Conservation (phyloP, 352 stramenopile species). For the Pythium dissimile region DNA sequence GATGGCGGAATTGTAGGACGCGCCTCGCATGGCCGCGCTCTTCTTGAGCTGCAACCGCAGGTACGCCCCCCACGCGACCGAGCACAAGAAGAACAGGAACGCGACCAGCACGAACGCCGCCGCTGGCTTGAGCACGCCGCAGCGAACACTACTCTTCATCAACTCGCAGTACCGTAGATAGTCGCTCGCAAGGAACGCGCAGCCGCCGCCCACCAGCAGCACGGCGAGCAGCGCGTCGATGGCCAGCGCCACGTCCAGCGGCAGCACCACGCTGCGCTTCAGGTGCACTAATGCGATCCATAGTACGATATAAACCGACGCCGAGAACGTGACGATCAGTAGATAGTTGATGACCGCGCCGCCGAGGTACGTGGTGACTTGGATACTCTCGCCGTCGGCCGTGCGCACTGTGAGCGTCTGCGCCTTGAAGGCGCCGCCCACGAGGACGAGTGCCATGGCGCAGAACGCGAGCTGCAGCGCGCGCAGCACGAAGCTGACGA, state of each 20-base stretch:
- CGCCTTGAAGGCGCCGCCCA: slow-evolving; percentile 43
- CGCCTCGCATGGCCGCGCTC: neutral
- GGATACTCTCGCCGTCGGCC: slow-evolving; percentile 9
- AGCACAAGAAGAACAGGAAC: slow-evolving; percentile 58
- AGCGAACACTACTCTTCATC: slow-evolving; percentile 40
- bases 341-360: slow-evolving; percentile 57
- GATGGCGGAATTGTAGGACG: neutral
- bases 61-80: slow-evolving; percentile 52
- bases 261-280: slow-evolving; percentile 26
- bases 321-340: slow-evolving; percentile 57
- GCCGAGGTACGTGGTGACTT: slow-evolving; percentile 55
- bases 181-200: slow-evolving; percentile 55
- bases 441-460: slow-evolving; percentile 43
- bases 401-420: slow-evolving; percentile 23
- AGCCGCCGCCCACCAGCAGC: slow-evolving; percentile 62
- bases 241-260: slow-evolving; percentile 40
- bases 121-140: slow-evolving; percentile 39
- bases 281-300: slow-evolving; percentile 50
- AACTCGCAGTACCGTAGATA: slow-evolving; percentile 62
- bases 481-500: slow-evolving; percentile 48
- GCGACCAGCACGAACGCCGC: slow-evolving; percentile 55
- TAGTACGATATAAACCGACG: slow-evolving; percentile 42
- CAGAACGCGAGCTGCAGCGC: slow-evolving; percentile 46
- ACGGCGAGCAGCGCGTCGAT: slow-evolving; percentile 66
- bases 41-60: slow-evolving; percentile 7